These are phyloP conservation scores for Candida piceae DNA, from an alignment of 805 yeast species.

Conservation along the genomic window DNA sequence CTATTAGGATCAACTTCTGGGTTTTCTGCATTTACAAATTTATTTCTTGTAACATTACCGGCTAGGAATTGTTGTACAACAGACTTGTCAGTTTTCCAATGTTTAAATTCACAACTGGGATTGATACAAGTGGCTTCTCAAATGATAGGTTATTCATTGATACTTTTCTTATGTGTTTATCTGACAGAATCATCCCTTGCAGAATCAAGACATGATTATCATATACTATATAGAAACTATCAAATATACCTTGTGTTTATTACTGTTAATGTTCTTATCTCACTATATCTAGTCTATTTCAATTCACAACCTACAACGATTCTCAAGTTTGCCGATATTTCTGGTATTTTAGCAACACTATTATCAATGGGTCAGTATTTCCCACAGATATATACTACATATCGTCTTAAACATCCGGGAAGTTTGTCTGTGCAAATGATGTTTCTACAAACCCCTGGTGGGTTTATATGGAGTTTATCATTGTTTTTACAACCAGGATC, in stretches of 20 bases:
- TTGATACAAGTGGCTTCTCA: slow-evolving; percentile 64
- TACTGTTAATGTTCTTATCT: slow-evolving; percentile 29
- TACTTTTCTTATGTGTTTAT: slow-evolving; percentile 49
- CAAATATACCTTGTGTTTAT: slow-evolving; percentile 36
- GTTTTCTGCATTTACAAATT: slow-evolving; percentile 61
- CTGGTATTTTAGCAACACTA: slow-evolving; percentile 62
- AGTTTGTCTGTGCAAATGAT: slow-evolving; percentile 75
- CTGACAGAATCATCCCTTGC: slow-evolving; percentile 41
- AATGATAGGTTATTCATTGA: slow-evolving; percentile 51
- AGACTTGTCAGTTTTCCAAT: slow-evolving; percentile 45
- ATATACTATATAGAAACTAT: slow-evolving; percentile 36
- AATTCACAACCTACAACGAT: slow-evolving; percentile 8
- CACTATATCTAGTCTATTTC: slow-evolving; percentile 29
- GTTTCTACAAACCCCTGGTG: slow-evolving; percentile 88
- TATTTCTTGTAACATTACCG: slow-evolving; percentile 53
- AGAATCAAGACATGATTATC: slow-evolving; percentile 42
- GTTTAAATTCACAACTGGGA: slow-evolving; percentile 61
- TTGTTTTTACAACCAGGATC: slow-evolving; percentile 68
- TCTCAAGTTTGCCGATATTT: slow-evolving; percentile 44
- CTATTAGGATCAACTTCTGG: slow-evolving; percentile 68
- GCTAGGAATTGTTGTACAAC: slow-evolving; percentile 58
- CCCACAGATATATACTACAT: slow-evolving; percentile 76
- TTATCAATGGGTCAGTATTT: slow-evolving; percentile 68
- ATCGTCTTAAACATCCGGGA: slow-evolving; percentile 66
- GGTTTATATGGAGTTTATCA: slow-evolving; percentile 72